Base-by-base conservation (phyloP, 2,329 filamentous ascomycete species). In the Colletotrichum sp. region DNA sequence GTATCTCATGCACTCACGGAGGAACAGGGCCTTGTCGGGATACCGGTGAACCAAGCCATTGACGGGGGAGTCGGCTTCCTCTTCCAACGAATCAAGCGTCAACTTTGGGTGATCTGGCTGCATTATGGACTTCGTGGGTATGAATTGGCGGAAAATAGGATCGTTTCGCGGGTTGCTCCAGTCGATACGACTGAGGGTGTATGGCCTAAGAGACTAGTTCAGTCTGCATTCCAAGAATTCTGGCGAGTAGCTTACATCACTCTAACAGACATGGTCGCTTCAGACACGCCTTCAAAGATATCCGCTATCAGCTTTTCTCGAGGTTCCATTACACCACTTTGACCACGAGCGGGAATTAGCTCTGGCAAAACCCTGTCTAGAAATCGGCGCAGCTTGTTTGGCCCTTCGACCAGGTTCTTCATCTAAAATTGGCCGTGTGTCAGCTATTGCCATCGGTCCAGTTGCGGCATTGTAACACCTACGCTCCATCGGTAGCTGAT, bases 31-130 rank as follows among this genome's bases (percentile, higher is more conserved):
- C 81, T 92, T 92, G 75, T 93, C 91, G 0, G 88, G 88, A 80
- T 94, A 93, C n/a, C 92, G 87, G 80, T 93, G 91, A 4, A 93
- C 90, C 4, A 93, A 81, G 0, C 90, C 91, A 18, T 86, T 84
- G 3, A 92, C 90, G 0, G 90, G 89, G 8, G 88, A 90, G 78
- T 93, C 90, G 5, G 84, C 83, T 32, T 85, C 84, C 83, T 93
- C 92, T 60, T 90, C 85, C n/a, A 93, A 83, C 1, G 91, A 92
- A 80, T 93, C 92, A 5, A 92, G 80, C 0, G 83, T 84, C n/a
- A 90, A 79, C 69, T 87, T 86, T 0, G 89, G 88, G 78, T 93
- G 91, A 77, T 93, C 90, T 1, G 86, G 83, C 12, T 88, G 78
- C 79, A 91, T 87, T 5, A 85, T 81, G 3, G 91, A 92, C 74